phyloP scores from a whole-genome alignment of 768 basidiomycete species.

The Pholiota conissans region DNA sequence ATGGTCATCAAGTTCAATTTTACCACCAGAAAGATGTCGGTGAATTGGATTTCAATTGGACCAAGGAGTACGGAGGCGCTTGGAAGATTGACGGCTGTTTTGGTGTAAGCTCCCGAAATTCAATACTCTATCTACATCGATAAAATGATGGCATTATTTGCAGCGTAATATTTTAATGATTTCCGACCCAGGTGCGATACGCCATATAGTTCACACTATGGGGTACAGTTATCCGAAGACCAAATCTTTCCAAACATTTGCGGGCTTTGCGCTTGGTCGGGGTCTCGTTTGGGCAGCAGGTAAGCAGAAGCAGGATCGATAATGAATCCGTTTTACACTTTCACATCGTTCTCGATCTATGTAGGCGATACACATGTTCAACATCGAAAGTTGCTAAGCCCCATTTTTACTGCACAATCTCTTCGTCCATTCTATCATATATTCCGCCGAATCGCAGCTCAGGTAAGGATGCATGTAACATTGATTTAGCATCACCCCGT shows the following conservation, averaged over 20 bases:
- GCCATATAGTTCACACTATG: constrained; percentile 9
- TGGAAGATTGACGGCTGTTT: constrained; percentile 10
- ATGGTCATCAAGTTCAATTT: constrained; percentile 7
- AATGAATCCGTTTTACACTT: background rate
- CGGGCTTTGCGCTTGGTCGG: constrained; percentile 4
- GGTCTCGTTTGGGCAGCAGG: constrained; percentile 11
- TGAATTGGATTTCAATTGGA: constrained; percentile 7
- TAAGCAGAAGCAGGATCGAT: background rate
- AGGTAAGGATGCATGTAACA: background rate
- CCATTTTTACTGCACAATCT: constrained; percentile 6
- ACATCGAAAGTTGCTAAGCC: constrained; percentile 7
- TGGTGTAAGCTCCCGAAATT: constrained; percentile 4
- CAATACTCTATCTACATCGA: too few species aligned
- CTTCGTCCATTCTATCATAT: constrained; percentile 8
- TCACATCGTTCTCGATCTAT: too few species aligned
- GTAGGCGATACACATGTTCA: constrained; percentile 11
- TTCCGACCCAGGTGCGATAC: constrained; percentile 8
- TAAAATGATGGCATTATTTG: too few species aligned
- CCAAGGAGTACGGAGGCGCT: constrained; percentile 8
- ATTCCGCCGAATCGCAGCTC: constrained; percentile 5
- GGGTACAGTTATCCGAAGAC: constrained; percentile 10
- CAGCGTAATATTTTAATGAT: constrained; percentile 11
- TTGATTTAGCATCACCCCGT: background rate
- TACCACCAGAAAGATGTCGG: constrained; percentile 9
- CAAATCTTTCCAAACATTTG: constrained; percentile 2